A percentile compares a stretch with the other conserved stretches of the same genome.
Evolutionary conservation across 176 grass and related monocot species (phyloP).

Genomic region (Typha latifolia): DNA sequence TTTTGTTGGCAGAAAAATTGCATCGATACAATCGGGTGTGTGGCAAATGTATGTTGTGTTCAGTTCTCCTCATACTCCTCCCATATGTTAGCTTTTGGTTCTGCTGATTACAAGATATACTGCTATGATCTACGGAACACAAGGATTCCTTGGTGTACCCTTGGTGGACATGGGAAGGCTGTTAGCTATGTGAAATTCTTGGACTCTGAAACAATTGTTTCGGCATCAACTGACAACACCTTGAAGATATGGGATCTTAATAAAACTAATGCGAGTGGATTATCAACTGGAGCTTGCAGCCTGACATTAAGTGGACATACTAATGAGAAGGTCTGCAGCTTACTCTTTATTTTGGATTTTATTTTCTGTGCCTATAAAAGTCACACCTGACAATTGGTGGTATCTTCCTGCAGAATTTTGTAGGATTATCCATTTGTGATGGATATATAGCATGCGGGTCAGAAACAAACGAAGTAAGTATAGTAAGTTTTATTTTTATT

Average conservation of each 20-base stretch:
- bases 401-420: constrained; percentile 85
- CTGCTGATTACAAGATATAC: constrained; percentile 84
- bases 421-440: constrained; percentile 84
- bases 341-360: constrained; percentile 1
- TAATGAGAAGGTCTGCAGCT: constrained; percentile 75
- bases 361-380: background rate
- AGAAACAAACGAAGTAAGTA: constrained; percentile 88
- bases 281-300: constrained; percentile 55
- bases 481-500: constrained; percentile 18
- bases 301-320: constrained; percentile 78
- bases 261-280: constrained; percentile 45
- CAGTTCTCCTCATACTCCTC: constrained; percentile 89
- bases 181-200: constrained; percentile 93
- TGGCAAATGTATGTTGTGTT: constrained; percentile 87
- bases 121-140: constrained; percentile 98
- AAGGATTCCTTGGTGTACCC: constrained; percentile 92
- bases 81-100: constrained; percentile 74
- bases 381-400: constrained; percentile 3
- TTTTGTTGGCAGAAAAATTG: constrained; percentile 55
- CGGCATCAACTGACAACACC: constrained; percentile 91
- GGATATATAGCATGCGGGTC: constrained; percentile 96
- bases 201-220: constrained; percentile 68
- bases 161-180: constrained; percentile 86
- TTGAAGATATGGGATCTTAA: constrained; percentile 98
- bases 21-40: constrained; percentile 67